phyloP scores from a whole-genome alignment of 148 eudicot species.

The Talinum fruticosum region DNA sequence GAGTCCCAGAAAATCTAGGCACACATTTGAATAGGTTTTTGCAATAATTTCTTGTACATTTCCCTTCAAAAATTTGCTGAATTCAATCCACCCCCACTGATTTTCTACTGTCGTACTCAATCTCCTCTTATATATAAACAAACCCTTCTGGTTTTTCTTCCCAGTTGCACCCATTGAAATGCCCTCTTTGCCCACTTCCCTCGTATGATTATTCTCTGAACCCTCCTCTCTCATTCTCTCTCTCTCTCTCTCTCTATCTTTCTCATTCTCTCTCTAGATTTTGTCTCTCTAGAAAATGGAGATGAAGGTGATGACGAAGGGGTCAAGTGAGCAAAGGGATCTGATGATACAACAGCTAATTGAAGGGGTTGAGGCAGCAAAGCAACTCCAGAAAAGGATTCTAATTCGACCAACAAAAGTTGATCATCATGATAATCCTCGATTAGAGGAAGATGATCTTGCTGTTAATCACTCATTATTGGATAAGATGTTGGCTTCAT shows the following conservation, averaged over 20 bases:
- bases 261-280: not conserved
- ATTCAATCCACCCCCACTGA: too few species aligned
- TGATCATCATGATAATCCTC: conserved; percentile 9
- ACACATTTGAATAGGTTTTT: conserved; percentile 6
- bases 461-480: conserved; percentile 32
- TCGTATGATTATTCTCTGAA: too few species aligned
- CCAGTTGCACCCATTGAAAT: not conserved
- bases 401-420: not conserved
- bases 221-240: too few species aligned
- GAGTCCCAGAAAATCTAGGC: not conserved
- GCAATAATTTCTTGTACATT: conserved; percentile 19
- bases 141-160: not conserved
- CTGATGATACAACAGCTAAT: conserved; percentile 44
- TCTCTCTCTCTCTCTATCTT: not conserved
- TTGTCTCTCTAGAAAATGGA: not conserved
- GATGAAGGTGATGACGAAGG: conserved; percentile 9
- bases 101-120: too few species aligned
- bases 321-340: conserved; percentile 22
- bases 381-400: conserved; percentile 43
- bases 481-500: conserved; percentile 52
- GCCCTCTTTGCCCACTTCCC: not conserved
- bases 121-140: not conserved
- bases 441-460: not conserved
- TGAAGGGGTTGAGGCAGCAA: conserved; percentile 53
- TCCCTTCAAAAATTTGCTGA: not conserved